Conservation (phyloP, 2,329 filamentous ascomycete genomes). For the Aspergillus amoenus region DNA sequence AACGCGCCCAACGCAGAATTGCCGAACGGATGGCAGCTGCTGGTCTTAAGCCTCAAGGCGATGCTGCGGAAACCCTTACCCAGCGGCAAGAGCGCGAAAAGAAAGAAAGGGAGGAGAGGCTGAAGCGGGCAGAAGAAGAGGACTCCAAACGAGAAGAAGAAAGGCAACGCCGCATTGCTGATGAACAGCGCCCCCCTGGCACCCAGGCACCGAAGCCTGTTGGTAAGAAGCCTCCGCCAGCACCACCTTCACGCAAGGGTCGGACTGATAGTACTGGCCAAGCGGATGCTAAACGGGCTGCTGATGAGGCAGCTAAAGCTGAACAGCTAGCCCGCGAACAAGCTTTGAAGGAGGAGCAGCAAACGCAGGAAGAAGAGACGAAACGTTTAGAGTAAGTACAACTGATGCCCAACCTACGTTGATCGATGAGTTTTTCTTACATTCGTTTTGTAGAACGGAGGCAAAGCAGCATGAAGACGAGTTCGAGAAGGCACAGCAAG, state of each 20-base stretch:
- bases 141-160: slow-evolving; percentile 86
- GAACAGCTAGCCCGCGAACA: slow-evolving; percentile 58
- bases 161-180: slow-evolving; percentile 76
- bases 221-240: slow-evolving; percentile 70
- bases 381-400: slow-evolving; percentile 77
- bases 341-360: slow-evolving; percentile 63
- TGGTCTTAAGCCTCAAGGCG: slow-evolving; percentile 80
- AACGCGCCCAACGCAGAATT: slow-evolving; percentile 96
- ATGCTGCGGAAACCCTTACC: slow-evolving; percentile 74
- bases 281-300: slow-evolving; percentile 57
- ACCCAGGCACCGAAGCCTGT: slow-evolving; percentile 55
- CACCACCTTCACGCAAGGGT: slow-evolving; percentile 70
- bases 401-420: background rate
- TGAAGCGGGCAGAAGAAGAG: slow-evolving; percentile 89
- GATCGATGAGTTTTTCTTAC: slow-evolving; percentile 1
- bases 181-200: slow-evolving; percentile 64
- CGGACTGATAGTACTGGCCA: slow-evolving; percentile 55
- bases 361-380: slow-evolving; percentile 71
- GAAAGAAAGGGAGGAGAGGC: slow-evolving; percentile 80
- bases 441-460: slow-evolving; percentile 59
- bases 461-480: slow-evolving; percentile 76
- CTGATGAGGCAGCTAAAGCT: slow-evolving; percentile 63
- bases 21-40: slow-evolving; percentile 91
- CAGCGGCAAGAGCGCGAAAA: slow-evolving; percentile 88
- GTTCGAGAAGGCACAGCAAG: slow-evolving; percentile 74